These are phyloP conservation scores for Yamadazyma atmosphaerica DNA, from an alignment of 1,139 yeast species.

Conservation along the genomic window DNA sequence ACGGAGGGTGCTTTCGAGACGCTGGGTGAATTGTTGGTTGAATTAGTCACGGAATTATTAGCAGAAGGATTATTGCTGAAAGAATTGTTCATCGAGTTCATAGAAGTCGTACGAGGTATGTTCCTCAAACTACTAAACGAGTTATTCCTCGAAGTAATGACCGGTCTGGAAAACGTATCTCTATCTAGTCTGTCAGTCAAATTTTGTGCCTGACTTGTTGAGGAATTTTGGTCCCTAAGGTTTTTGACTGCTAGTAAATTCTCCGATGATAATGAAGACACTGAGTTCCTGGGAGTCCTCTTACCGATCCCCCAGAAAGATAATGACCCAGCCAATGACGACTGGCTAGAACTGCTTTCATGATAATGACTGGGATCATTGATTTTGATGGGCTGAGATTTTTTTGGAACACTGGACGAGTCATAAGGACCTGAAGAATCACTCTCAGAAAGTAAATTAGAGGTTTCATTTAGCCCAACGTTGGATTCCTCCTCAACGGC, in stretches of 20 bases:
- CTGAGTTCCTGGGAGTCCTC: slow-evolving; percentile 14
- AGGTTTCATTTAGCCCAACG: background rate
- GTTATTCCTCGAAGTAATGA: slow-evolving; percentile 15
- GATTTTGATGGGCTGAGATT: background rate
- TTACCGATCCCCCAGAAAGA: slow-evolving; percentile 37
- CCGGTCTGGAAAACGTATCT: slow-evolving; percentile 9
- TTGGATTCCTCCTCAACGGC: slow-evolving; percentile 1
- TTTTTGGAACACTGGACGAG: background rate
- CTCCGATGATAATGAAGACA: slow-evolving; percentile 12
- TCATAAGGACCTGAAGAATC: background rate
- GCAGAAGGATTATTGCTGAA: background rate
- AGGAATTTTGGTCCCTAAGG: slow-evolving; percentile 4
- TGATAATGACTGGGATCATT: slow-evolving; percentile 1
- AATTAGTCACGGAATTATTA: background rate
- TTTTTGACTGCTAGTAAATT: slow-evolving; percentile 8
- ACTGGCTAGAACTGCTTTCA: slow-evolving; percentile 7
- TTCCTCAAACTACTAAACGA: slow-evolving; percentile 13
- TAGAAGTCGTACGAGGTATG: background rate
- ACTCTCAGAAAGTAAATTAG: background rate
- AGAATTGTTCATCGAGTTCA: background rate
- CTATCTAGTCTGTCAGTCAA: background rate
- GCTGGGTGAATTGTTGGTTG: slow-evolving; percentile 7
- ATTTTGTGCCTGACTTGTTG: background rate
- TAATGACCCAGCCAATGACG: slow-evolving; percentile 34
- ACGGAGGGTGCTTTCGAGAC: slow-evolving; percentile 5